A percentile compares a stretch with the other conserved stretches of the same genome.
Conservation (phyloP, 2,329 filamentous ascomycete genomes). For the Gyromitra esculenta region DNA sequence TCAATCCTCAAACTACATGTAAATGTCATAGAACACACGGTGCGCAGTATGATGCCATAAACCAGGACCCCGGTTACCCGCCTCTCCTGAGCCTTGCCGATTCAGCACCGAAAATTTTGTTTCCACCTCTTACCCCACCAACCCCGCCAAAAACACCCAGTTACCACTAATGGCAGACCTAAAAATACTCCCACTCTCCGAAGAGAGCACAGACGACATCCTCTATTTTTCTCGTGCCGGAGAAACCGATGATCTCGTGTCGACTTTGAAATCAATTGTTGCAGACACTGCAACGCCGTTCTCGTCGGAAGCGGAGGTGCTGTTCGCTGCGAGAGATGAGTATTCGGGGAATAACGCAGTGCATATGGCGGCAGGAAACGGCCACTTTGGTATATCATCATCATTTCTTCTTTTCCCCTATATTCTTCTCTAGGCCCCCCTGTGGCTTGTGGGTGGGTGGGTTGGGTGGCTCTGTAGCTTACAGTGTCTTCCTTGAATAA, state of each 20-base stretch:
- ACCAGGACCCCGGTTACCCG: slow-evolving; percentile 18
- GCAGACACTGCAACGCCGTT: slow-evolving; percentile 65
- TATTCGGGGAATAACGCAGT: slow-evolving; percentile 80
- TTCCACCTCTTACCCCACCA: slow-evolving; percentile 44
- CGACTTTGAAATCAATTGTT: slow-evolving; percentile 69
- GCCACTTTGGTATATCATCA: slow-evolving; percentile 73
- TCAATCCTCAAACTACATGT: not conserved
- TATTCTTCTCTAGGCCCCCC: not conserved
- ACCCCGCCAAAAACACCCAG: slow-evolving; percentile 15
- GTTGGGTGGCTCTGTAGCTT: not conserved
- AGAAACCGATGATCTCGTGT: slow-evolving; percentile 71
- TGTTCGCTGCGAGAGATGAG: slow-evolving; percentile 76
- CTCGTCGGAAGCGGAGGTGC: slow-evolving; percentile 70
- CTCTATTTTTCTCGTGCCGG: slow-evolving; percentile 85
- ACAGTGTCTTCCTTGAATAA: not conserved
- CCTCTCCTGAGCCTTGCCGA: slow-evolving; percentile 7
- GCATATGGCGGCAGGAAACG: slow-evolving; percentile 94
- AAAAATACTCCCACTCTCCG: slow-evolving; percentile 65
- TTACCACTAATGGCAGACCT: slow-evolving; percentile 34
- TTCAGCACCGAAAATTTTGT: slow-evolving; percentile 42
- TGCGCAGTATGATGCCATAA: no score
- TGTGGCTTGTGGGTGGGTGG: no score
- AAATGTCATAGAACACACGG: no score
- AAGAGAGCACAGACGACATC: slow-evolving; percentile 89
- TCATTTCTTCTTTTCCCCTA: slow-evolving; percentile 17